Evolutionary conservation across 192 early-diverging fungal species (phyloP).

Genomic region (Spizellomyces sp.): DNA sequence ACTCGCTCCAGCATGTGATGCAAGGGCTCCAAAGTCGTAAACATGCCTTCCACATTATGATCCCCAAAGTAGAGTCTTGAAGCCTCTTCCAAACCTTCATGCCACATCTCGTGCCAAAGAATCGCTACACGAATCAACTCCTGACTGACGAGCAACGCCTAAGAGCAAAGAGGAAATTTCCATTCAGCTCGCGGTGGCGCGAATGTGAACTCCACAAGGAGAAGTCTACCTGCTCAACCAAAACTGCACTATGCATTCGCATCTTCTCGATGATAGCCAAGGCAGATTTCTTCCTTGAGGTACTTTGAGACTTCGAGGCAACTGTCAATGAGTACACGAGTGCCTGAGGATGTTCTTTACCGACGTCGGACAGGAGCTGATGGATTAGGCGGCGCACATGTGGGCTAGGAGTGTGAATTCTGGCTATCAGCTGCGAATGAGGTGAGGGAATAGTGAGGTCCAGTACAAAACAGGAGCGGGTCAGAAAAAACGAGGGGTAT

Average conservation of each 20-base stretch:
- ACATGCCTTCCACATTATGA: conserved; percentile 84
- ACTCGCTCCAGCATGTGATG: conserved; percentile 84
- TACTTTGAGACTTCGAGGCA: conserved; percentile 88
- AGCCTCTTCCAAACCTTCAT: conserved; percentile 88
- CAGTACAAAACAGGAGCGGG: neutral
- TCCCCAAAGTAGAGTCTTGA: conserved; percentile 78
- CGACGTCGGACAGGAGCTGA: conserved; percentile 85
- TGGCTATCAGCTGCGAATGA: conserved; percentile 72
- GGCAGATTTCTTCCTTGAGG: conserved; percentile 73
- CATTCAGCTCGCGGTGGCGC: no score
- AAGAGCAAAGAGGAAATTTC: neutral
- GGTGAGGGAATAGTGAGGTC: no score
- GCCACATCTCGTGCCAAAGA: conserved; percentile 98
- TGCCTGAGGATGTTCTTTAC: conserved; percentile 94
- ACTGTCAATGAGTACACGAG: conserved; percentile 97
- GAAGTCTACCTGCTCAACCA: conserved; percentile 79
- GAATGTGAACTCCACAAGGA: conserved; percentile 1
- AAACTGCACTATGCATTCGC: conserved; percentile 72
- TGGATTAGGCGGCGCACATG: conserved; percentile 84
- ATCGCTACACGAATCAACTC: conserved; percentile 97
- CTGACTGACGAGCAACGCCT: conserved; percentile 90
- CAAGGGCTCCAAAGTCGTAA: conserved; percentile 79
- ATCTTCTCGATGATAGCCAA: conserved; percentile 90
- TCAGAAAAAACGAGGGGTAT: neutral
- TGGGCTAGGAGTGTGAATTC: conserved; percentile 79